These are phyloP conservation scores for Elsinoe perseae DNA, from an alignment of 2,329 filamentous ascomycete genomes.

Conservation along the genomic window DNA sequence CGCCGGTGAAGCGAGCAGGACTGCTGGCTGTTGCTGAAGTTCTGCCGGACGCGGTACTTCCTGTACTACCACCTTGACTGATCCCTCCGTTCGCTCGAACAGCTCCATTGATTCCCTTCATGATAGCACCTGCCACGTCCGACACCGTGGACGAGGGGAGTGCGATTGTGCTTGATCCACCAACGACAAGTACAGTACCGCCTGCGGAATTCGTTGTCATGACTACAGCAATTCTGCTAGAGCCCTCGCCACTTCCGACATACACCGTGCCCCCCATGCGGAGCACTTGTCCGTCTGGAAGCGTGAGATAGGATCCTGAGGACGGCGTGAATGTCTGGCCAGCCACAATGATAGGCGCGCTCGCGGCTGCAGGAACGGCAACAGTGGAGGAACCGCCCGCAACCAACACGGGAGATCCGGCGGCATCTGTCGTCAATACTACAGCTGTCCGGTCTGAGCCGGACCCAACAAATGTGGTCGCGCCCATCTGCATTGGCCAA, in stretches of 20 bases:
- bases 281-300: neutral
- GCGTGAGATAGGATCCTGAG: neutral
- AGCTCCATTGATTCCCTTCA: neutral
- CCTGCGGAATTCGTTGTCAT: neutral
- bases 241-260: neutral
- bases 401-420: neutral
- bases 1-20: neutral
- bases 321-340: neutral
- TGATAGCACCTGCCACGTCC: neutral
- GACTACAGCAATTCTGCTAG: neutral
- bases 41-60: neutral
- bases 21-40: neutral
- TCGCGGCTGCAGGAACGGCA: neutral
- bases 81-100: neutral
- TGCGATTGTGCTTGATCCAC: neutral
- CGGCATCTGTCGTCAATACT: neutral
- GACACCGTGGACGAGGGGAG: neutral
- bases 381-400: neutral
- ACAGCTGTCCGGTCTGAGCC: neutral
- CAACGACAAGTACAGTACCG: neutral
- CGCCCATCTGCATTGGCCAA: neutral
- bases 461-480: neutral
- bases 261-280: neutral
- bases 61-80: neutral
- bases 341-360: neutral